Base-by-base conservation (phyloP, 2,329 filamentous ascomycete genomes). In the Penicillium sp. region DNA sequence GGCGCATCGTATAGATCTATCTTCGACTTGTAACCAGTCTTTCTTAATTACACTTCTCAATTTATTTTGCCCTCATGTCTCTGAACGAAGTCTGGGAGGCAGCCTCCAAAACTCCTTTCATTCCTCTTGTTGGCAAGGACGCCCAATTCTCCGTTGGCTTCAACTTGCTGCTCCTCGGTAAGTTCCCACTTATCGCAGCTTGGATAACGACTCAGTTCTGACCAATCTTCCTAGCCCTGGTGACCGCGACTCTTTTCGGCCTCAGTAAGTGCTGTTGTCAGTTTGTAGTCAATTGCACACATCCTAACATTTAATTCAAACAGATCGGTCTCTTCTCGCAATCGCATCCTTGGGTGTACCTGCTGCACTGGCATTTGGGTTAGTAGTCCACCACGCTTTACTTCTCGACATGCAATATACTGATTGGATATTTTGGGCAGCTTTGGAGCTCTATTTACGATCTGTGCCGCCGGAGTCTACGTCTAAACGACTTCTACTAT, bases 401-500 rank as follows among this genome's bases (percentile, higher is more conserved):
- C 31, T 57, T 39, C 60, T 24, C 70, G 21, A n/a, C 16, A 16
- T 18, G 11, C 11, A n/a, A 36, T 31, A 31, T 56, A 42, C 56
- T 52, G 24, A 47, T 24, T 34, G 45, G 21, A 14, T 45, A n/a
- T 22, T 39, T n/a, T 29, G 29, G 14, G 18, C 49, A 97, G 93
- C 47, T 90, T 96, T 75, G 94, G 94, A 66, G 88, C 93, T 47
- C 92, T 99, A 43, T 97, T 94, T 79, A 96, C 97, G 89, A 97
- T 99, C 78, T 99, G 94, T 78, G 94, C 92, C 57, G 94, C 94
- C 73, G 94, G 94, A 74, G 94, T 99, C 71, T 97, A 99, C 86
- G 91, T 99, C 75, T 99, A 85, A 77, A 47, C 44, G 55, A 66
- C 62, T 58, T 59, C 56, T 56, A 56, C 60, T 60, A 56, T 61